Percentiles rank a stretch among this genome's conserved stretches.
Conservation (phyloP, 2,329 filamentous ascomycete species). For the Chaetomium olivaceum region DNA sequence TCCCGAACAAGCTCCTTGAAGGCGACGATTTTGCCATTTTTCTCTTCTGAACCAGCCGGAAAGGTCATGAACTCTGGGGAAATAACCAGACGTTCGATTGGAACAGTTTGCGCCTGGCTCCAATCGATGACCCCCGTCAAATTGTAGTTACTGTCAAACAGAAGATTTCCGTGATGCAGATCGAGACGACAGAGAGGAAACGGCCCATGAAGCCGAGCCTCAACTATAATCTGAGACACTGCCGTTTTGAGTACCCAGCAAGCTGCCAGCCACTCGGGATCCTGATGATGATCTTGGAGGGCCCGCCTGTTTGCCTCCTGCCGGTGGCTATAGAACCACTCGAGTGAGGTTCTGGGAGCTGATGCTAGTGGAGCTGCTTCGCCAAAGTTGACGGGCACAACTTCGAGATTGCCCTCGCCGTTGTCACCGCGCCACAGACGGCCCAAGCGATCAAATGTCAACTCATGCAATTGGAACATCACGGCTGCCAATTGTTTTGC, state of each 20-base stretch:
- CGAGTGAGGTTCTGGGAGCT: constrained; percentile 31
- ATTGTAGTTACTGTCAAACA: constrained; percentile 42
- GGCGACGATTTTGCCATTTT: neutral
- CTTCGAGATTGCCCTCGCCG: neutral
- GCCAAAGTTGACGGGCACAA: neutral
- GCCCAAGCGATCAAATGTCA: neutral
- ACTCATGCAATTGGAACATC: neutral
- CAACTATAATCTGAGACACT: constrained; percentile 36
- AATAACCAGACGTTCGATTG: constrained; percentile 35
- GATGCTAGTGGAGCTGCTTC: neutral
- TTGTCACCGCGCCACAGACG: neutral
- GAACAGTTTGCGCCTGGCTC: constrained; percentile 35
- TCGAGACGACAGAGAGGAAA: constrained; percentile 27
- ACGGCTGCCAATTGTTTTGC: neutral
- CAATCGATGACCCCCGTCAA: constrained; percentile 38
- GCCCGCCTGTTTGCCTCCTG: constrained; percentile 33
- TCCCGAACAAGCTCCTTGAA: neutral
- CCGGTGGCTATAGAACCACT: constrained; percentile 36
- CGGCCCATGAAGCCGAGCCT: constrained; percentile 31
- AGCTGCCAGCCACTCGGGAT: constrained; percentile 36
- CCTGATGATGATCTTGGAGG: constrained; percentile 29
- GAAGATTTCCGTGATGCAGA: constrained; percentile 40
- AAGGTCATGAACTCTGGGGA: constrained; percentile 40
- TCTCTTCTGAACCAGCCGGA: constrained; percentile 20
- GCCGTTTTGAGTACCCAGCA: constrained; percentile 39